phyloP scores from a whole-genome alignment of 768 basidiomycete species.

The Ramaria rubella region DNA sequence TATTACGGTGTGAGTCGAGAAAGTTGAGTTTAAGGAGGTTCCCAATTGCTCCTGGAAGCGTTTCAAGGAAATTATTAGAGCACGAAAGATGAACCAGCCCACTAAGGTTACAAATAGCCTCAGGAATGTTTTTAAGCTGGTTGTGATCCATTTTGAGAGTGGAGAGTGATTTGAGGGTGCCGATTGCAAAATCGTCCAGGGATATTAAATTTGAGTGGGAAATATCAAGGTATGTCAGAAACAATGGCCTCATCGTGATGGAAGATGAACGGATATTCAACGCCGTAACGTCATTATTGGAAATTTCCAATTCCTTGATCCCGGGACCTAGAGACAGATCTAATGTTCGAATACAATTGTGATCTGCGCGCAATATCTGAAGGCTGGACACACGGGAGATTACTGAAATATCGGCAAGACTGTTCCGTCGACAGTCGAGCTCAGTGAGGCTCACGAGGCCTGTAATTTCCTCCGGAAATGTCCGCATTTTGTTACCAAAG shows the following conservation, averaged over 20 bases:
- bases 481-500: constrained; percentile 75
- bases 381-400: constrained; percentile 67
- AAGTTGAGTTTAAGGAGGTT: constrained; percentile 62
- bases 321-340: constrained; percentile 69
- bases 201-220: constrained; percentile 84
- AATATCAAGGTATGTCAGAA: constrained; percentile 74
- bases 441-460: constrained; percentile 53
- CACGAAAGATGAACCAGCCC: constrained; percentile 71
- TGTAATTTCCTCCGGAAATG: constrained; percentile 57
- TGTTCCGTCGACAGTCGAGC: constrained; percentile 84
- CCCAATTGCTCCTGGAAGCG: constrained; percentile 72
- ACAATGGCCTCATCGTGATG: constrained; percentile 35
- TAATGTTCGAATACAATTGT: constrained; percentile 76
- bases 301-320: constrained; percentile 62
- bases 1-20: constrained; percentile 90
- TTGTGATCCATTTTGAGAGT: constrained; percentile 80
- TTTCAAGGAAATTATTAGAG: constrained; percentile 82
- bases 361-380: constrained; percentile 63
- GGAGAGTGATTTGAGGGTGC: constrained; percentile 65
- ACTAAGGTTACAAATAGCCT: constrained; percentile 68
- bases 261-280: constrained; percentile 55
- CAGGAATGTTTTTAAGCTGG: constrained; percentile 74
- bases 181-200: constrained; percentile 66
- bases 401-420: constrained; percentile 64
- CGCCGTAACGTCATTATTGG: constrained; percentile 85